These are phyloP conservation scores for Phytophthora syringae DNA, from an alignment of 352 stramenopile genomes.

Conservation along the genomic window DNA sequence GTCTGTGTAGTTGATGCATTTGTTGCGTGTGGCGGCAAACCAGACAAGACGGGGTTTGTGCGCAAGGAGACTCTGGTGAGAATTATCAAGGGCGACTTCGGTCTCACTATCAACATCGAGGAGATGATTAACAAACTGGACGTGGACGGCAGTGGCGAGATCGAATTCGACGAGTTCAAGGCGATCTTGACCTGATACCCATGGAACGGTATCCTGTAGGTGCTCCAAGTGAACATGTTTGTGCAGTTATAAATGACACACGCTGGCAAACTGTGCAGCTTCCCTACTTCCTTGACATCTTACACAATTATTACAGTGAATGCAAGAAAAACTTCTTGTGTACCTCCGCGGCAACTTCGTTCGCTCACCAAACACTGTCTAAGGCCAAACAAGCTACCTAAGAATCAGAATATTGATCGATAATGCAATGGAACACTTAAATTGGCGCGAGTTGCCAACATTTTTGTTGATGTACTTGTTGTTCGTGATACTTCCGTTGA, in stretches of 20 bases:
- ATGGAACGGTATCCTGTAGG: not conserved
- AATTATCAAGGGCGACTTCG: conserved; percentile 97
- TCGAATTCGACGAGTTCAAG: conserved; percentile 98
- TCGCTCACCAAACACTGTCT: too few relatives aligned
- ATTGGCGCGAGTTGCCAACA: not conserved
- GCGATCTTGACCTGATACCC: conserved; percentile 74
- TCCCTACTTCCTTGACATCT: too few relatives aligned
- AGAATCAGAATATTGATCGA: not conserved
- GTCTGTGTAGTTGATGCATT: conserved; percentile 92
- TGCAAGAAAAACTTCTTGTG: too few relatives aligned
- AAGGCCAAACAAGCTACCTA: not conserved
- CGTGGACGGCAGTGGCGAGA: conserved; percentile 94
- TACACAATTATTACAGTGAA: too few relatives aligned
- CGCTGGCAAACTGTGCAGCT: too few relatives aligned
- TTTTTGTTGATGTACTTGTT: conserved; percentile 26
- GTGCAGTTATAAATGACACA: too few relatives aligned
- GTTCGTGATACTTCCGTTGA: conserved; percentile 32
- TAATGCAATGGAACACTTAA: not conserved
- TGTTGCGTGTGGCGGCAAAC: conserved; percentile 94
- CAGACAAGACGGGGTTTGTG: conserved; percentile 94
- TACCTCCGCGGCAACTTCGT: too few relatives aligned
- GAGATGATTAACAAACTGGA: conserved; percentile 98
- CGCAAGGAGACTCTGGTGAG: conserved; percentile 90
- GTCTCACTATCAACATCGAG: conserved; percentile 97
- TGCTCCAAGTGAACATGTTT: not conserved